Evolutionary conservation across 2,329 filamentous ascomycete species (phyloP), one percentile per base, ranked within the genome.

Genomic region (Aspergillus ruber): DNA sequence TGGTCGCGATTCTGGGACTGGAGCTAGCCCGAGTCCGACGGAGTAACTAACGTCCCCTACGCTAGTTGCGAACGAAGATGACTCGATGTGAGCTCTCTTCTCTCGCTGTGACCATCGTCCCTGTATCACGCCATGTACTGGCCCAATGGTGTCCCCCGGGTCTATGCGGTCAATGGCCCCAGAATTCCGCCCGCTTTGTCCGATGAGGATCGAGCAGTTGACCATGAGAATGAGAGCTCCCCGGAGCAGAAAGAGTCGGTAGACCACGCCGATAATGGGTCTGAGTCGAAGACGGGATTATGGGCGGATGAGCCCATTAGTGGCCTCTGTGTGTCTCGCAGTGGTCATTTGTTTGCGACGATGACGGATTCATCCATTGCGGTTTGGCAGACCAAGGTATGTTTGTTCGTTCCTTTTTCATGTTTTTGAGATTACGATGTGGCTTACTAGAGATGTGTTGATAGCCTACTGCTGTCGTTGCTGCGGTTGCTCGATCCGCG

Each of bases 371-470:
- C 87, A 2, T 86, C 87, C 10, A 82, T 98, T 66, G 89, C 87
- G n/a, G 79, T 98, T 56, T 98, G 93, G 93, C 93, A 98, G 72
- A 91, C 88, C 47, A 91, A 91, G 79, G 89, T 90, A 77, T 50
- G 75, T 60, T 42, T 50, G 75, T 60, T 42, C 43, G 42, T 17
- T 39, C 6, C 39, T 15, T 43, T 46, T 29, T 50, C 46, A 43
- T 39, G n/a, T 50, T 41, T 39, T 48, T 42, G 40, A 23, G 51
- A 55, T 7, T 17, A 6, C 33, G 33, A 8, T 17, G 15, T 35
- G n/a, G 10, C 55, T 63, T 50, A 64, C 55, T 54, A 50, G 55
- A 62, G 46, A 52, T 44, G 4, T 8, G 18, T 21, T 18, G 2
- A 39, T 65, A 95, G 86, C 93, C 93, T 43, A 90, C 89, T 46